Conservation (phyloP, 106 monocot genomes). For the Dendrobium nobile region DNA sequence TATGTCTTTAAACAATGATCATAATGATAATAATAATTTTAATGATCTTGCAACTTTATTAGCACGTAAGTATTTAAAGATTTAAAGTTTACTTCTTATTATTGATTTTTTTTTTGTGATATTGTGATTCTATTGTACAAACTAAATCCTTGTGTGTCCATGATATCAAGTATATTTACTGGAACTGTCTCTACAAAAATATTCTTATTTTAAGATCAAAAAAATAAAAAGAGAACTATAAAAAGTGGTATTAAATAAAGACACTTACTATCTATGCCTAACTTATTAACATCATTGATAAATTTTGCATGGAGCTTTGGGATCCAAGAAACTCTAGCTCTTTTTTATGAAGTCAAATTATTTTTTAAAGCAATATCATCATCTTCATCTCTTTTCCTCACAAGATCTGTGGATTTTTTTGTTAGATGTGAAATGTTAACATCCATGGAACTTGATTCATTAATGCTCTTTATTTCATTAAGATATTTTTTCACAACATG, state of each 20-base stretch:
- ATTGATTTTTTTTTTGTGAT: too few species aligned
- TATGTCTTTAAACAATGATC: too few species aligned
- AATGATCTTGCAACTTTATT: too few species aligned
- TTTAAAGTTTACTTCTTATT: too few species aligned
- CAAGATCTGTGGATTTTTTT: constrained; percentile 57
- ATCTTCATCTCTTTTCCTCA: constrained; percentile 46
- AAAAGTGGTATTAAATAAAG: not conserved
- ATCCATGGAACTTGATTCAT: constrained; percentile 7
- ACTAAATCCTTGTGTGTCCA: constrained; percentile 14
- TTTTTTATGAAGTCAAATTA: constrained; percentile 41
- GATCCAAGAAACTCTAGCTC: constrained; percentile 63
- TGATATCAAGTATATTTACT: constrained; percentile 35
- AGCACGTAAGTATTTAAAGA: too few species aligned
- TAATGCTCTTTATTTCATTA: constrained; percentile 33
- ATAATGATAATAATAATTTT: too few species aligned
- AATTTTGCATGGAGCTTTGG: constrained; percentile 57
- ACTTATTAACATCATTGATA: constrained; percentile 58
- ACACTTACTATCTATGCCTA: constrained; percentile 57
- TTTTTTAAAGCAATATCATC: constrained; percentile 30
- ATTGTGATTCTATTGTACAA: too few species aligned
- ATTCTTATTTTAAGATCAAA: not conserved
- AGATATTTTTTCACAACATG: constrained; percentile 54
- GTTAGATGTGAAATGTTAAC: not conserved
- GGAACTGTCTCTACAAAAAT: constrained; percentile 28
- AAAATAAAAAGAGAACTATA: not conserved